These are phyloP conservation scores for Suillus fuscotomentosus DNA, from an alignment of 768 basidiomycete species.

Conservation along the genomic window DNA sequence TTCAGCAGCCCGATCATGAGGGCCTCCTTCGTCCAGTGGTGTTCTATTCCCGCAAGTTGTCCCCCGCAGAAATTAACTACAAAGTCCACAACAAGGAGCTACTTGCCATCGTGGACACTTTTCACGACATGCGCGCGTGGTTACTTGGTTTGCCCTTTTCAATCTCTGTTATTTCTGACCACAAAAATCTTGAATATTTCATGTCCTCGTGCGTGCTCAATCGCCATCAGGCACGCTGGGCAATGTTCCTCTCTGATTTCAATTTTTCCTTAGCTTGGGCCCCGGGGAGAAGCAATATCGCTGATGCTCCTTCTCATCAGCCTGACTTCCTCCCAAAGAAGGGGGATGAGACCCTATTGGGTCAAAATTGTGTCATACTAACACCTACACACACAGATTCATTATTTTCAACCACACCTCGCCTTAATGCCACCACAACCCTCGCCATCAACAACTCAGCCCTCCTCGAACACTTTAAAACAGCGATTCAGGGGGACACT, in stretches of 20 bases:
- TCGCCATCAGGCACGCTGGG: neutral
- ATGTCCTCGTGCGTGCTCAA: neutral
- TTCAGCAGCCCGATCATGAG: no score
- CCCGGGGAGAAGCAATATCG: constrained; percentile 28
- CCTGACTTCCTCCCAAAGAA: constrained; percentile 22
- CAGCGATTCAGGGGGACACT: constrained; percentile 22
- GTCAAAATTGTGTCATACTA: no score
- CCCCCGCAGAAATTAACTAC: constrained; percentile 35
- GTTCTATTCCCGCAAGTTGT: no score
- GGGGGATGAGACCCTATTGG: neutral
- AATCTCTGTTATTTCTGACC: constrained; percentile 25
- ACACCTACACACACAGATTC: no score
- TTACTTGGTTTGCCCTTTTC: constrained; percentile 17
- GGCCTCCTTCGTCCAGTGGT: no score
- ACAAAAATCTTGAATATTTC: constrained; percentile 8
- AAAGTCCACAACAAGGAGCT: constrained; percentile 43
- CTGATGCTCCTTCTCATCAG: constrained; percentile 32
- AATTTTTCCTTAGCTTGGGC: constrained; percentile 10
- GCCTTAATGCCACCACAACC: constrained; percentile 16
- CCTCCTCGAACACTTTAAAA: constrained; percentile 18
- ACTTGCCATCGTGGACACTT: constrained; percentile 36
- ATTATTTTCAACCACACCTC: neutral
- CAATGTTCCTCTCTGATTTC: neutral
- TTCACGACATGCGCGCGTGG: constrained; percentile 26
- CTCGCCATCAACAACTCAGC: constrained; percentile 18